Percentiles rank a stretch among this genome's conserved stretches.
Conservation (phyloP, 2,329 filamentous ascomycete species). For the Fusarium phyllophilum region DNA sequence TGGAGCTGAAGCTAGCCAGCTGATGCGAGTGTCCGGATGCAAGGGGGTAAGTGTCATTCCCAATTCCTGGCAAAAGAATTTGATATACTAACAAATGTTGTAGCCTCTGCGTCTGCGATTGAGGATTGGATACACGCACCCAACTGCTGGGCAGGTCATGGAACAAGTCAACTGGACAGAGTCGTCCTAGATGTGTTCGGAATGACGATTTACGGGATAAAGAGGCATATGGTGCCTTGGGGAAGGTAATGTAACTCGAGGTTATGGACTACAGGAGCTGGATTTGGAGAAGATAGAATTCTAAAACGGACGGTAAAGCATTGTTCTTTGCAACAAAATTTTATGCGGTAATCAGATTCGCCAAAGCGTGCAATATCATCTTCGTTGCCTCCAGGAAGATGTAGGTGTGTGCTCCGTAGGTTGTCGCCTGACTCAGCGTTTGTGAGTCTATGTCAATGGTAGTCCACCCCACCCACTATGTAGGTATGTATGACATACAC, state of each 20-base stretch:
- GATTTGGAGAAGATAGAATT: constrained; percentile 41
- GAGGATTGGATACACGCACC: constrained; percentile 82
- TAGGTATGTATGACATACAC: neutral
- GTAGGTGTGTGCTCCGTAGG: neutral
- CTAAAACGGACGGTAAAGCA: constrained; percentile 41
- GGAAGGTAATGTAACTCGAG: constrained; percentile 32
- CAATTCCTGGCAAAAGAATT: neutral
- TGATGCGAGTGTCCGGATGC: constrained; percentile 86
- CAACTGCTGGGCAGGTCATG: constrained; percentile 75
- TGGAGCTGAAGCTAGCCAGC: constrained; percentile 86
- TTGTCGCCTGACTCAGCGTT: constrained; percentile 25
- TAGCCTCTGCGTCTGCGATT: constrained; percentile 87
- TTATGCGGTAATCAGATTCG: constrained; percentile 8
- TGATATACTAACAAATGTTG: constrained; percentile 8
- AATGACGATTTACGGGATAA: neutral
- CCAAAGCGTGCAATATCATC: neutral
- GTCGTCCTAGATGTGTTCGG: constrained; percentile 57
- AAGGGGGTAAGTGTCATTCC: constrained; percentile 80
- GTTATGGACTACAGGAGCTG: constrained; percentile 25
- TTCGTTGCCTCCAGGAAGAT: neutral
- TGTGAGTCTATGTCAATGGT: neutral
- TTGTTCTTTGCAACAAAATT: constrained; percentile 26
- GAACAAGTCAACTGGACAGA: constrained; percentile 99
- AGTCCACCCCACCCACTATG: constrained; percentile 30
- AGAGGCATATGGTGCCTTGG: constrained; percentile 11